These are phyloP conservation scores for Ilex paraguariensis DNA, from an alignment of 305 asterid species.

Conservation along the genomic window DNA sequence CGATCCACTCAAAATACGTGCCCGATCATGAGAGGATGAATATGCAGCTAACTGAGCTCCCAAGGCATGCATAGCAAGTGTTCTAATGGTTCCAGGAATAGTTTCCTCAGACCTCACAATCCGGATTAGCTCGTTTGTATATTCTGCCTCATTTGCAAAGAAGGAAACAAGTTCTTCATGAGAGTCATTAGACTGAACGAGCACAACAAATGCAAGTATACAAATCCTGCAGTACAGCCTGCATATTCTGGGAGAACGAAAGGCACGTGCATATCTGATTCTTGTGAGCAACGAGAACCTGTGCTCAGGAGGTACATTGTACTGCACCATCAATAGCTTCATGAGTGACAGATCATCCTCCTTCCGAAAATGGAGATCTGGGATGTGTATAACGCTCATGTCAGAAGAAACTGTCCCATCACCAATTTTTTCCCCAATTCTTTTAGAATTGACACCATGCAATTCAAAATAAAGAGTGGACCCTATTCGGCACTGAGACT, in stretches of 20 bases:
- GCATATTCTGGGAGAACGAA: slow-evolving; percentile 80
- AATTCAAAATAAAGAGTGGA: slow-evolving; percentile 91
- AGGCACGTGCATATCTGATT: slow-evolving; percentile 96
- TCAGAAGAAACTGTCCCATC: slow-evolving; percentile 43
- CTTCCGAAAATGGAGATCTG: slow-evolving; percentile 67
- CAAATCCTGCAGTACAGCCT: slow-evolving; percentile 91
- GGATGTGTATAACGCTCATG: slow-evolving; percentile 63
- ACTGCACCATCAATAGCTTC: slow-evolving; percentile 67
- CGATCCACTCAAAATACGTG: slow-evolving; percentile 84
- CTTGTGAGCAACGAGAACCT: slow-evolving; percentile 85
- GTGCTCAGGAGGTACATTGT: slow-evolving; percentile 75
- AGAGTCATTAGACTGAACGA: slow-evolving; percentile 92
- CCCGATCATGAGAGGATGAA: slow-evolving; percentile 94
- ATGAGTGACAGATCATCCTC: slow-evolving; percentile 86
- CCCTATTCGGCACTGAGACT: slow-evolving; percentile 67
- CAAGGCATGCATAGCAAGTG: slow-evolving; percentile 88
- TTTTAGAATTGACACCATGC: slow-evolving; percentile 43
- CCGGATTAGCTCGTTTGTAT: slow-evolving; percentile 86
- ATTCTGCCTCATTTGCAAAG: slow-evolving; percentile 94
- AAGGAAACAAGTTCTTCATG: slow-evolving; percentile 93
- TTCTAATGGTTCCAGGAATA: slow-evolving; percentile 73
- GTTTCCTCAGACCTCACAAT: slow-evolving; percentile 89
- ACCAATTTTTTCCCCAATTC: slow-evolving; percentile 21
- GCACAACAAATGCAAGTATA: slow-evolving; percentile 92
- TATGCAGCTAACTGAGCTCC: slow-evolving; percentile 93